phyloP scores from a whole-genome alignment of 305 asterid genomes.

The Fraxinus platypoda region DNA sequence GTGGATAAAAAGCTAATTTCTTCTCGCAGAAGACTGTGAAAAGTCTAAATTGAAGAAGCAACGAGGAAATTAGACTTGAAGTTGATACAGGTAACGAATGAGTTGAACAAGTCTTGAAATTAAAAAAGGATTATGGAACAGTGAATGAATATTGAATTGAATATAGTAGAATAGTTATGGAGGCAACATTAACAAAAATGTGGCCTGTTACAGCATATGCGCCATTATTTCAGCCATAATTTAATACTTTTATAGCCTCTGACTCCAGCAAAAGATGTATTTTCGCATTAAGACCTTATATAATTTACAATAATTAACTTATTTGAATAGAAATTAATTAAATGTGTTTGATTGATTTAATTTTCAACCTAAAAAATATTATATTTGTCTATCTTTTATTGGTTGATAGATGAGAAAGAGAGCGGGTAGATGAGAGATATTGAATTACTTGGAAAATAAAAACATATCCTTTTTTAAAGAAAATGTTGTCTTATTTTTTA shows the following conservation, averaged over 20 bases:
- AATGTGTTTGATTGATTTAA: no score
- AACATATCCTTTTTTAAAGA: no score
- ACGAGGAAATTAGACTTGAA: neutral
- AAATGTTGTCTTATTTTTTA: neutral
- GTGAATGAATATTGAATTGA: neutral
- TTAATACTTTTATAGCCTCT: no score
- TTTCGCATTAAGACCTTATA: no score
- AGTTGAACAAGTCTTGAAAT: neutral
- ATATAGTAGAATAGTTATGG: neutral
- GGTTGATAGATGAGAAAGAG: no score
- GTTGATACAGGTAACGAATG: neutral
- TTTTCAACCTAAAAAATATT: no score
- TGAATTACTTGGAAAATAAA: no score
- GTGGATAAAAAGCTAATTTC: neutral
- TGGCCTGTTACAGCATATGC: neutral
- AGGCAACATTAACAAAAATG: slow-evolving; percentile 13
- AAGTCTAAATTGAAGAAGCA: neutral
- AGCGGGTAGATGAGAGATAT: no score
- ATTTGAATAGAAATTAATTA: no score
- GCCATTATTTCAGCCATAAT: neutral
- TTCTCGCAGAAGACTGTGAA: neutral
- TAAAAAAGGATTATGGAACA: neutral
- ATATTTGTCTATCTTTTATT: no score
- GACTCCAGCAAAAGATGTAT: neutral
- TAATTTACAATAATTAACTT: no score